Percentiles rank a stretch among this genome's conserved stretches.
These are phyloP conservation scores for Forsythia viridissima DNA, from an alignment of 257 asterid species.

Conservation along the genomic window DNA sequence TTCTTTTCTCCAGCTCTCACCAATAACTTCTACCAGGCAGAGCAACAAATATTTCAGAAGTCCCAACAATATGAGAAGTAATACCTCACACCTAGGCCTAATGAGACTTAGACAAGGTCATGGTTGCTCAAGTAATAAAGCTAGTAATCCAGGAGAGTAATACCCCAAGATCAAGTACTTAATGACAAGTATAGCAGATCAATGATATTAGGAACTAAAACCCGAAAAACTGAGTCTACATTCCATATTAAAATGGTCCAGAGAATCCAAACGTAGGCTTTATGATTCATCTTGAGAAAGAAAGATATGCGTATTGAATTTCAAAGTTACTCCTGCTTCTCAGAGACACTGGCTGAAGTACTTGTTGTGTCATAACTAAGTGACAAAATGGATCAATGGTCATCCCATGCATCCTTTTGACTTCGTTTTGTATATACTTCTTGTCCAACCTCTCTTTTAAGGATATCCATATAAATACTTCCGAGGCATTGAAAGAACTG, in stretches of 20 bases:
- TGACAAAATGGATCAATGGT: not conserved
- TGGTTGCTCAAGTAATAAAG: not conserved
- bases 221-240: not conserved
- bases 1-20: not conserved
- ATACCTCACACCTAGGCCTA: not conserved
- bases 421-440: not conserved
- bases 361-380: not conserved
- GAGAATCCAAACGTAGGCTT: not conserved
- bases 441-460: not conserved
- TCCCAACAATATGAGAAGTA: not conserved
- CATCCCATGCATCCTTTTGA: not conserved
- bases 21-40: not conserved
- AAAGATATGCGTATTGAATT: not conserved
- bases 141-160: not conserved
- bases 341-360: not conserved
- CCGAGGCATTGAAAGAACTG: conserved; percentile 13
- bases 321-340: not conserved
- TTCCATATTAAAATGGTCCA: not conserved
- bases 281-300: not conserved
- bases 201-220: not conserved
- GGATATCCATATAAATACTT: not conserved
- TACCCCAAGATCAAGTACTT: not conserved
- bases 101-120: not conserved
- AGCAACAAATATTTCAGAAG: not conserved
- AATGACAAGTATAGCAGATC: not conserved